Percentiles rank a stretch among this genome's conserved stretches.
phyloP scores from a whole-genome alignment of 371 early-diverging fungal species.

The Mortierella sp. region DNA sequence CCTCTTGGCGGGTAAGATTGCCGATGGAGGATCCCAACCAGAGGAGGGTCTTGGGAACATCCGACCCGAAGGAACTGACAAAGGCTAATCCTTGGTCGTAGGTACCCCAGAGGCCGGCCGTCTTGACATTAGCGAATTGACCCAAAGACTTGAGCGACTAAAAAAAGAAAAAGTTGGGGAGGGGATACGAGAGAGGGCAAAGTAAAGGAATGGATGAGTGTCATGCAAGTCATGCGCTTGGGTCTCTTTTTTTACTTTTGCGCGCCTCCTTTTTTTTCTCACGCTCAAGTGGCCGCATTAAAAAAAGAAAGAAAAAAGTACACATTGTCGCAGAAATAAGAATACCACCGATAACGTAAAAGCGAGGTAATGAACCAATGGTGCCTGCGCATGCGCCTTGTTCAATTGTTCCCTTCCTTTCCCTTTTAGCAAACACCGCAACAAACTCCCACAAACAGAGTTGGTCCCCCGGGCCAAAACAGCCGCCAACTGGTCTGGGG shows the following conservation, averaged over 20 bases:
- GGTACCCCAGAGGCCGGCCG: constrained; percentile 89
- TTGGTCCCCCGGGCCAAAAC: not conserved
- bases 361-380: not conserved
- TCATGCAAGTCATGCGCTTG: not conserved
- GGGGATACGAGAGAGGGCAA: not conserved
- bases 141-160: constrained; percentile 62
- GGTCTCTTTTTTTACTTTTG: not conserved
- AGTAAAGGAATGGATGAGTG: not conserved
- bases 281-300: not conserved
- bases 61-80: constrained; percentile 63
- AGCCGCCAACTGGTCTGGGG: not conserved
- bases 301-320: not conserved
- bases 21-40: constrained; percentile 96
- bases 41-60: constrained; percentile 75
- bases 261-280: too few species aligned
- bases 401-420: not conserved
- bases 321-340: not conserved
- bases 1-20: constrained; percentile 75
- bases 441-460: not conserved
- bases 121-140: constrained; percentile 71
- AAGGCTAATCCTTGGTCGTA: constrained; percentile 87
- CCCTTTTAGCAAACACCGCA: not conserved
- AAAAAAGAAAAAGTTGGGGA: not conserved
- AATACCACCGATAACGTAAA: not conserved
- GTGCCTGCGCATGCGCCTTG: not conserved